phyloP scores from a whole-genome alignment of 1,139 yeast species.

The Debaryomyces robertsiae region DNA sequence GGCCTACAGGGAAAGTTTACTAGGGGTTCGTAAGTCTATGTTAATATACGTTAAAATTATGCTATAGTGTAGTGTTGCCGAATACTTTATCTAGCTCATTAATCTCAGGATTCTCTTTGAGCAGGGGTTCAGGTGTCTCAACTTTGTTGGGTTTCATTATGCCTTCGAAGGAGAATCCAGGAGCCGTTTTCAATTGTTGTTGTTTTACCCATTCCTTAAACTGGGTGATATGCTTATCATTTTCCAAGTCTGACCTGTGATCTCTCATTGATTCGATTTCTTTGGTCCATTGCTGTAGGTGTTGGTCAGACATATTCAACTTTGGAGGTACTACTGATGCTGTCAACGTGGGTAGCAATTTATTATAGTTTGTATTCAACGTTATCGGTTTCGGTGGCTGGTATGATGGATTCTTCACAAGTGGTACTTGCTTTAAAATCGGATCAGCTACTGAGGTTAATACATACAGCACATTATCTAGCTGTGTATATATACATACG shows the following conservation, averaged over 20 bases:
- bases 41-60: slow-evolving; percentile 2
- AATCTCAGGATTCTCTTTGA: slow-evolving; percentile 12
- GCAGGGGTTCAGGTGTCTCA: slow-evolving; percentile 7
- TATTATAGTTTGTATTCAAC: slow-evolving; percentile 52
- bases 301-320: slow-evolving; percentile 30
- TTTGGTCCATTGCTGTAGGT: slow-evolving; percentile 32
- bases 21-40: slow-evolving; percentile 8
- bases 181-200: slow-evolving; percentile 43
- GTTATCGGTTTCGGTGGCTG: slow-evolving; percentile 62
- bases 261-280: slow-evolving; percentile 26
- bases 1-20: slow-evolving; percentile 18
- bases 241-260: slow-evolving; percentile 13
- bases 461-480: background rate
- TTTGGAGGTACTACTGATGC: slow-evolving; percentile 44
- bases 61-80: slow-evolving; percentile 24
- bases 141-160: slow-evolving; percentile 37
- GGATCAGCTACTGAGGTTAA: slow-evolving; percentile 45
- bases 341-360: slow-evolving; percentile 38
- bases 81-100: slow-evolving; percentile 35
- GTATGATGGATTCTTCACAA: slow-evolving; percentile 55
- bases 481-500: slow-evolving; percentile 18
- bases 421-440: slow-evolving; percentile 56
- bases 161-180: slow-evolving; percentile 38
- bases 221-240: slow-evolving; percentile 19
- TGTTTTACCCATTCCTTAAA: slow-evolving; percentile 38